These are phyloP conservation scores for Pelargonium citronellum DNA, from an alignment of 441 rosid species.

Conservation along the genomic window DNA sequence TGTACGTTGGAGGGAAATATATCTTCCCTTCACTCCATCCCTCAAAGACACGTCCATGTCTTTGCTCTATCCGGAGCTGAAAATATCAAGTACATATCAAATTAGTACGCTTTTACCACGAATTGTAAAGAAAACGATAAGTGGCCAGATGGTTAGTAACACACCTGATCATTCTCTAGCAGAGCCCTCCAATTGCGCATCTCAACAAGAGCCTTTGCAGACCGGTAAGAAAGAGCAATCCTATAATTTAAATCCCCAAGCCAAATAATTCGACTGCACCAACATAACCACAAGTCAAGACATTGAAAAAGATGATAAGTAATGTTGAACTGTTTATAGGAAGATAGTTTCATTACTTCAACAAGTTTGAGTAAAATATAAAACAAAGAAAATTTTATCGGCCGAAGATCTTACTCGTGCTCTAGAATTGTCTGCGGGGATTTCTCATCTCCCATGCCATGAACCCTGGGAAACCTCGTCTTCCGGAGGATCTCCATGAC, in stretches of 20 bases:
- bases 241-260: constrained; percentile 96
- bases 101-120: not conserved
- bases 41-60: constrained; percentile 63
- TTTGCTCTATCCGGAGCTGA: constrained; percentile 80
- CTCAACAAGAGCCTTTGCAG: constrained; percentile 93
- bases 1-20: constrained; percentile 97
- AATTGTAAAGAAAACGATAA: not conserved
- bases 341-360: not conserved
- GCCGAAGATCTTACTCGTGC: constrained; percentile 61
- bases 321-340: not conserved
- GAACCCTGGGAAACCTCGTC: constrained; percentile 87
- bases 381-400: not conserved
- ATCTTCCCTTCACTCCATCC: constrained; percentile 96
- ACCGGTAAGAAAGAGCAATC: constrained; percentile 75
- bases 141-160: constrained; percentile 10
- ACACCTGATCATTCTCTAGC: constrained; percentile 92
- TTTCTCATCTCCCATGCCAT: constrained; percentile 48
- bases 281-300: constrained; percentile 17
- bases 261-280: constrained; percentile 82
- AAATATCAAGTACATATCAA: constrained; percentile 14
- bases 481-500: constrained; percentile 94
- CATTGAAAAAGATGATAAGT: not conserved
- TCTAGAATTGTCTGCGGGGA: constrained; percentile 88
- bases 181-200: constrained; percentile 90
- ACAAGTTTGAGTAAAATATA: constrained; percentile 7